Evolutionary conservation across 768 basidiomycete species (phyloP), one percentile per base, ranked within the genome.

Genomic region (Pleurotus tuoliensis): DNA sequence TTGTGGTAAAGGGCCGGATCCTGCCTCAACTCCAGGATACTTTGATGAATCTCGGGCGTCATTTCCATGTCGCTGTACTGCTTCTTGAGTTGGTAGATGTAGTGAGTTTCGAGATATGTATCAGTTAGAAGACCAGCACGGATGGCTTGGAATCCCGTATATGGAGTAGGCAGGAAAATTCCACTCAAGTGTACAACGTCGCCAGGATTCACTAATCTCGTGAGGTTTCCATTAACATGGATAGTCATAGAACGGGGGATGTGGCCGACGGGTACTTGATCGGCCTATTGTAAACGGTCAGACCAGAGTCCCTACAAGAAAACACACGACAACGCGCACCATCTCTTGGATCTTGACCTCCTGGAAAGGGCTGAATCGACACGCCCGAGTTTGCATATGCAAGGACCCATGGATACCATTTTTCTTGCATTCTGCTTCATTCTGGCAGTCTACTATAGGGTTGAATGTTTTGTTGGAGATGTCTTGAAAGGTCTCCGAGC

Each of bases 281-380:
- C 96, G 22, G 96, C 91, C 94, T 94, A 63, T 0, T 25, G 56
- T 40, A n/a, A 48, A 48, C 11, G 37, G 18, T 59, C n/a, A 59
- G 44, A 44, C 40, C 38, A 52, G 37, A 41, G 22, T 8, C 11
- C 1, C 16, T 11, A 13, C 12, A 15, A 3, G 18, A 13, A n/a
- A 38, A 22, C 18, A 22, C 18, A 41, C 24, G 2, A 8, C 11
- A 43, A 6, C 1, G 63, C 78, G 59, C 57, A 91, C 94, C 95
- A 99, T 96, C 71, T 99, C 97, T 69, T 99, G 97, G 55, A 99
- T 95, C 72, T 96, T 96, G 59, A 97, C 84, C 71, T 99, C 97
- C 68, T 99, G 97, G 79, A 98, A 99, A 0, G 97, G 95, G 64
- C 88, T 91, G 71, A 99, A 99, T 54, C 95, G 85, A 72, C 92